Evolutionary conservation across 805 yeast species (phyloP), one percentile per base, ranked within the genome.

Genomic region (Candida tibetensis): DNA sequence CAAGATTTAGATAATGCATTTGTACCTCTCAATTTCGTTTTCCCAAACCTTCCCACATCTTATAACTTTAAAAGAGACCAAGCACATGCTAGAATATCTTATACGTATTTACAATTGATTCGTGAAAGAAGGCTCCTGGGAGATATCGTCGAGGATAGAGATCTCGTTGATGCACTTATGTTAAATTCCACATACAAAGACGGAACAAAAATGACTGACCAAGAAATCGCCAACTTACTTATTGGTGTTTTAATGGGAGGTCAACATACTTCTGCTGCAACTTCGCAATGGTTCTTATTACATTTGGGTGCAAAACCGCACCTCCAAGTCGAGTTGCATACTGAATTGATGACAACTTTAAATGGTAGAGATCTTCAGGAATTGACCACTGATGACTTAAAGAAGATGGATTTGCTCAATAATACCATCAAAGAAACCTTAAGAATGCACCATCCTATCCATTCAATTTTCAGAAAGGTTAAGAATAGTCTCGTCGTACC

Each of bases 181-280:
- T 76, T 78, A 53, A 74, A 72, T 50, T 82, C 89, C 23, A 79
- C 86, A 42, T 91, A 91, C 69, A 89, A 87, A 60, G 98, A 93
- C 58, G 98, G 98, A 48, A 80, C 81, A 31, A 75, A 76, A 54
- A 90, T 91, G 97, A 82, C 96, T 15, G 98, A 93, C 62, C 82
- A 82, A 60, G 95, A 91, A 67, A 88, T 91, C 56, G 93, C 98
- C 32, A 85, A 90, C 64, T 72, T 93, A 60, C 72, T 88, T 58
- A 91, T 91, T 62, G 99, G 98, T 59, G 85, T 93, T 34, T 73
- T 93, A 42, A 91, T 91, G 99, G 99, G 98, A 52, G 99, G 98
- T 46, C 99, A 91, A 71, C 99, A 91, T 63, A 91, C 99, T 17
- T 85, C 95, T 46, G 91, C 97, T 28, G 77, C 98, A 13, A 93